These are phyloP conservation scores for Acorus gramineus DNA, from an alignment of 106 monocot genomes.

Conservation along the genomic window DNA sequence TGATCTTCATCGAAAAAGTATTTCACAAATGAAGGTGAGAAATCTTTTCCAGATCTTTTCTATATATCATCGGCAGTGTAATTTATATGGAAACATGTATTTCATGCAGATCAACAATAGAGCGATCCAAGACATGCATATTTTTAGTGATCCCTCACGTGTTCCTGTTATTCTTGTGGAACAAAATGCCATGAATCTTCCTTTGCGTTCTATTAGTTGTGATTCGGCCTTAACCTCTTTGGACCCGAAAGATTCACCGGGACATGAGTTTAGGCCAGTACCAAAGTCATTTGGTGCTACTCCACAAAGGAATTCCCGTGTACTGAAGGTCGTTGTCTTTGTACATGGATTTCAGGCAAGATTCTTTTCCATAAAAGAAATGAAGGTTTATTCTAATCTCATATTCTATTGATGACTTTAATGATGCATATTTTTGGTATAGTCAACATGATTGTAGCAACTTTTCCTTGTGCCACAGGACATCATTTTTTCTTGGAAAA, in stretches of 20 bases:
- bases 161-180: conserved; percentile 82
- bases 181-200: conserved; percentile 67
- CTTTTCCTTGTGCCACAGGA: too few species aligned
- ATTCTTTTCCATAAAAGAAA: not conserved
- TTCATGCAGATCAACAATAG: conserved; percentile 63
- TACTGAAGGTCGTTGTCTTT: conserved; percentile 72
- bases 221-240: conserved; percentile 17
- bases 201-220: conserved; percentile 34
- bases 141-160: conserved; percentile 82
- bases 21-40: conserved; percentile 87
- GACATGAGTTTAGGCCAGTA: conserved; percentile 16
- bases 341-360: conserved; percentile 98
- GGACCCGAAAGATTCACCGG: conserved; percentile 24
- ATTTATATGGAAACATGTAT: conserved; percentile 2
- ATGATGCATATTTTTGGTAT: too few species aligned
- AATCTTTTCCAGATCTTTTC: not conserved
- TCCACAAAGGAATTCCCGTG: conserved; percentile 34
- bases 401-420: too few species aligned
- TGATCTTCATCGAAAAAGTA: conserved; percentile 91
- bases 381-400: not conserved
- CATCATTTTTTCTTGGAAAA: too few species aligned
- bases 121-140: conserved; percentile 90
- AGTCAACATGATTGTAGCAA: too few species aligned
- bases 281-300: conserved; percentile 16
- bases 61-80: too few species aligned